Base-by-base conservation (phyloP, 257 asterid genomes). In the Petunia secreta region DNA sequence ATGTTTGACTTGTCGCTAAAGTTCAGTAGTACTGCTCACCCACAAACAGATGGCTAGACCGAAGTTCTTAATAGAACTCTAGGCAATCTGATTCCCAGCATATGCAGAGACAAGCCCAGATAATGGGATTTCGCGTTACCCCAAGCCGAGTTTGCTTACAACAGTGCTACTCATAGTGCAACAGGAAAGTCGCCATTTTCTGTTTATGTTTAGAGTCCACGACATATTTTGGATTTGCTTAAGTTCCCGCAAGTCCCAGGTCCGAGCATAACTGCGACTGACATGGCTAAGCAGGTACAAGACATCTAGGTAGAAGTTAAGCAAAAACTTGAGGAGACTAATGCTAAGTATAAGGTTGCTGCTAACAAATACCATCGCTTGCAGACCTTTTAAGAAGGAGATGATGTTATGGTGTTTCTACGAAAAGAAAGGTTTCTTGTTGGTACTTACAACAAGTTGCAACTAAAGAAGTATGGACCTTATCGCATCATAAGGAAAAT, bases 81-180 rank as follows among this genome's bases (percentile, higher is more conserved):
- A 3, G 80, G 69, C 10, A 59, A 77, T n/a, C 10, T 75, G 5
- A 6, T 55, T 0, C 44, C 63, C 8, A 10, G 50, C 38, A 6
- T 34, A 7, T 50, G 4, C 0, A 37, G 79, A 9, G 52, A 34
- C 25, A 55, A 75, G n/a, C 46, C n/a, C 1, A 75, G 55, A 11
- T 36, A 54, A 6, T 55, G 34, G 66, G 66, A 55, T 34, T 4
- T 1, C 7, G 25, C 6, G 0, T 10, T 75, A 6, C 8, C 66
- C 1, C 25, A 75, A 36, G 65, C 39, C 1, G 79, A 75, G 11
- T 75, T 75, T 75, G 53, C 65, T 5, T 36, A 16, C 66, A 75
- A 75, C 39, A n/a, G 0, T n/a, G 5, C 68, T 0, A 25, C 60
- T 36, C 74, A 80, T 14, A 43, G 6, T 6, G 0, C 79, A 1